Evolutionary conservation across 2,329 filamentous ascomycete genomes (phyloP).

Genomic region (Penicillium sp.): DNA sequence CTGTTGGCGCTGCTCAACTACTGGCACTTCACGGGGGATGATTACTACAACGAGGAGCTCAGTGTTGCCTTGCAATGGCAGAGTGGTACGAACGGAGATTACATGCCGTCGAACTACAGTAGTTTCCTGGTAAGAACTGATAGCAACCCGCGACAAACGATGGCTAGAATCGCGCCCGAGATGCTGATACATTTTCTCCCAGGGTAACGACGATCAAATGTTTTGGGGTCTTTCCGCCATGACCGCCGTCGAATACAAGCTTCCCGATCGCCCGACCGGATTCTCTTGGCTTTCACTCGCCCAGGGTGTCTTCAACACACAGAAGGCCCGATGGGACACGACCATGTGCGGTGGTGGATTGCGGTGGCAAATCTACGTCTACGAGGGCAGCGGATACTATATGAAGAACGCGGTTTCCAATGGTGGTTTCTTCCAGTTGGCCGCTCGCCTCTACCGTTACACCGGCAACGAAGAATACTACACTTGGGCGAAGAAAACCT

Average conservation of each 20-base stretch:
- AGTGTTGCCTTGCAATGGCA: constrained; percentile 42
- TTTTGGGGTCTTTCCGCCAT: constrained; percentile 71
- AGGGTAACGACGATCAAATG: constrained; percentile 70
- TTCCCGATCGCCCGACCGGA: constrained; percentile 55
- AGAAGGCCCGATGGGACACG: constrained; percentile 69
- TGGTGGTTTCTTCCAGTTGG: constrained; percentile 79
- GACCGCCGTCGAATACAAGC: constrained; percentile 65
- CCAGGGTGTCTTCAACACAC: constrained; percentile 71
- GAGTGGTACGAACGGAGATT: constrained; percentile 34
- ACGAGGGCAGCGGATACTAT: constrained; percentile 76
- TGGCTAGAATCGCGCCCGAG: constrained; percentile 18
- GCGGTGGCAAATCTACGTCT: constrained; percentile 77
- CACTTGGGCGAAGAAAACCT: constrained; percentile 61
- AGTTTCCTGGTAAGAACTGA: constrained; percentile 22
- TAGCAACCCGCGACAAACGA: background rate
- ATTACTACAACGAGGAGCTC: constrained; percentile 61
- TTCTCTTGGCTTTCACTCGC: constrained; percentile 57
- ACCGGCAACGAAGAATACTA: constrained; percentile 66
- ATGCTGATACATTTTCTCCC: background rate
- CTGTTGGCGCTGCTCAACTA: constrained; percentile 71
- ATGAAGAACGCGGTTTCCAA: constrained; percentile 85
- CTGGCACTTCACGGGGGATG: constrained; percentile 67
- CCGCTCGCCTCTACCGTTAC: constrained; percentile 68
- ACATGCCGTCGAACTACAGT: constrained; percentile 40
- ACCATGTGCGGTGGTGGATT: constrained; percentile 69